A percentile compares a stretch with the other conserved stretches of the same genome.
Conservation (phyloP, 768 basidiomycete species). For the Boletus reticuloceps region DNA sequence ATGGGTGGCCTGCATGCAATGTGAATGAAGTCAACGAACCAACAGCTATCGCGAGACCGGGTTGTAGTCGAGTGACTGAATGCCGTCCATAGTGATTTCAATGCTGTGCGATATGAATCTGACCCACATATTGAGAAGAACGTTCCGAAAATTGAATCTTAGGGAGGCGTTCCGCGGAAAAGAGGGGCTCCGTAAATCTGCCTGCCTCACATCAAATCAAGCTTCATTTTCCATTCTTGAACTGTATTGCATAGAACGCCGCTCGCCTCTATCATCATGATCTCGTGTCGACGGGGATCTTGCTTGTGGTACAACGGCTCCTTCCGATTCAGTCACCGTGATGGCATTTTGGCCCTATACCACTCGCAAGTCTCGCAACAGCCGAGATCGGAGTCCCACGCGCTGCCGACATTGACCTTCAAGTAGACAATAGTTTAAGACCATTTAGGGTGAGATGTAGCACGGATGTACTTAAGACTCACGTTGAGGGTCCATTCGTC, state of each 20-base stretch:
- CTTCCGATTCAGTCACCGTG: slow-evolving; percentile 11
- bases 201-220: background rate
- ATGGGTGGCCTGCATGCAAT: background rate
- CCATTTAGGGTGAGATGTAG: background rate
- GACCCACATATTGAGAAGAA: slow-evolving; percentile 11
- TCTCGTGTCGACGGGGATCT: slow-evolving; percentile 15
- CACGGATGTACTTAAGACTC: too few species aligned
- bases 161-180: slow-evolving; percentile 11
- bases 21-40: background rate
- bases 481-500: too few species aligned
- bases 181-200: slow-evolving; percentile 6
- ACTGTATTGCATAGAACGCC: slow-evolving; percentile 10
- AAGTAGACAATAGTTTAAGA: background rate
- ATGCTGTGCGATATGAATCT: slow-evolving; percentile 2
- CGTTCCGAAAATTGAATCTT: slow-evolving; percentile 1
- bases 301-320: background rate
- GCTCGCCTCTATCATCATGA: slow-evolving; percentile 18
- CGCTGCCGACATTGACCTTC: slow-evolving; percentile 13
- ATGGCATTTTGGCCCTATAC: slow-evolving; percentile 4
- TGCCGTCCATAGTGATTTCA: background rate
- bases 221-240: slow-evolving; percentile 13
- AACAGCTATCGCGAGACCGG: background rate
- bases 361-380: slow-evolving; percentile 2
- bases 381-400: slow-evolving; percentile 21
- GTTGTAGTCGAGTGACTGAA: background rate